phyloP scores from a whole-genome alignment of 805 yeast genomes.

The Candida insectorum region DNA sequence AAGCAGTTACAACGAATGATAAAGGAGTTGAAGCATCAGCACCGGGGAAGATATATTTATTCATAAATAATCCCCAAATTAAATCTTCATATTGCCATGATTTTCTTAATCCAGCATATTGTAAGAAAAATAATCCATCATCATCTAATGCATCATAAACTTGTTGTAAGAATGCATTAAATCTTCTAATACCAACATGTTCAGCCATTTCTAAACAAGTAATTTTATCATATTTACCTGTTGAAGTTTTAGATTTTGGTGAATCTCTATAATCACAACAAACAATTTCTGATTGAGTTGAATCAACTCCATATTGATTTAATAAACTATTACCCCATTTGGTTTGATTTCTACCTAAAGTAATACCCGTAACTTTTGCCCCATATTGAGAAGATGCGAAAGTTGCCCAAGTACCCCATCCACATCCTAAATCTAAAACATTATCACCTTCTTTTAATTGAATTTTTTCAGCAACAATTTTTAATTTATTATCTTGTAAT shows the following conservation, averaged over 20 bases:
- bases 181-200: slow-evolving; percentile 90
- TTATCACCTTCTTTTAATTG: slow-evolving; percentile 68
- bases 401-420: slow-evolving; percentile 93
- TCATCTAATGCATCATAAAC: slow-evolving; percentile 86
- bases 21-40: slow-evolving; percentile 96
- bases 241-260: slow-evolving; percentile 55
- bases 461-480: slow-evolving; percentile 83
- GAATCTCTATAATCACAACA: slow-evolving; percentile 91
- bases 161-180: slow-evolving; percentile 70
- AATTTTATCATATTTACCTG: slow-evolving; percentile 70
- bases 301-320: slow-evolving; percentile 61
- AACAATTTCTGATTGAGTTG: slow-evolving; percentile 69
- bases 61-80: slow-evolving; percentile 93
- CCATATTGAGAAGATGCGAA: slow-evolving; percentile 80
- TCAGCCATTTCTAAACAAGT: slow-evolving; percentile 94
- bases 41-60: slow-evolving; percentile 95
- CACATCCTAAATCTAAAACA: slow-evolving; percentile 86
- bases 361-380: slow-evolving; percentile 84
- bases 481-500: slow-evolving; percentile 86
- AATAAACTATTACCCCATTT: slow-evolving; percentile 79
- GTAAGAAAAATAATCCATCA: slow-evolving; percentile 84
- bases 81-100: slow-evolving; percentile 93
- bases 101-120: slow-evolving; percentile 88
- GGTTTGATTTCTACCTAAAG: slow-evolving; percentile 88
- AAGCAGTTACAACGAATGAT: slow-evolving; percentile 70